A percentile compares a stretch with the other conserved stretches of the same genome.
Evolutionary conservation across 805 yeast species (phyloP).

Genomic region (Wickerhamiella cacticola): DNA sequence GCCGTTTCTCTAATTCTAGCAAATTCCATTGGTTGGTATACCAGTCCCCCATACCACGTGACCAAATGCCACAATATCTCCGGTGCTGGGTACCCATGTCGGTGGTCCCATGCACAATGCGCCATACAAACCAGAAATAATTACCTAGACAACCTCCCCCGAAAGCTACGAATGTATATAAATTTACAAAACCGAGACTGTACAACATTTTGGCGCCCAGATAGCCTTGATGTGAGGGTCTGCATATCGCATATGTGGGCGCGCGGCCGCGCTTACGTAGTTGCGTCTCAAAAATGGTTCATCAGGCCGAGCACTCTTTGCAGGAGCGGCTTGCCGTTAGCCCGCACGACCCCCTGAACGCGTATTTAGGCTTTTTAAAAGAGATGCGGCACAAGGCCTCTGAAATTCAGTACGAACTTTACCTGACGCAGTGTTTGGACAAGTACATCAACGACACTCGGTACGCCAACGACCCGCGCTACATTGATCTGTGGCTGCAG

Average conservation of each 20-base stretch:
- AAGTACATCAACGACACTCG: conserved; percentile 50
- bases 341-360: conserved; percentile 72
- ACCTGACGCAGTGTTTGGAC: conserved; percentile 62
- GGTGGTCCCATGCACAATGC: no score
- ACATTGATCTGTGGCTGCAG: conserved; percentile 67
- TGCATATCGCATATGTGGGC: conserved; percentile 4
- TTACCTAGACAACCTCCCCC: no score
- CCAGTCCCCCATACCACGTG: no score
- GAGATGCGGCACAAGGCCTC: conserved; percentile 46
- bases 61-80: no score
- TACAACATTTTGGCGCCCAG: no score
- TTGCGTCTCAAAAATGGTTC: conserved; percentile 7
- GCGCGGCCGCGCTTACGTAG: conserved; percentile 1
- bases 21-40: no score
- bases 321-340: conserved; percentile 28
- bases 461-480: conserved; percentile 75
- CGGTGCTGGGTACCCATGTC: no score
- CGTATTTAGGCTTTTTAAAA: conserved; percentile 57
- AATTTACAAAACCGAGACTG: no score
- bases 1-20: no score
- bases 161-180: no score
- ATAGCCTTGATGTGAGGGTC: neutral
- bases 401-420: neutral
- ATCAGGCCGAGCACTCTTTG: conserved; percentile 10
- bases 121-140: no score